Conservation (phyloP, 2,329 filamentous ascomycete species). For the Pestalotiopsis sp. region DNA sequence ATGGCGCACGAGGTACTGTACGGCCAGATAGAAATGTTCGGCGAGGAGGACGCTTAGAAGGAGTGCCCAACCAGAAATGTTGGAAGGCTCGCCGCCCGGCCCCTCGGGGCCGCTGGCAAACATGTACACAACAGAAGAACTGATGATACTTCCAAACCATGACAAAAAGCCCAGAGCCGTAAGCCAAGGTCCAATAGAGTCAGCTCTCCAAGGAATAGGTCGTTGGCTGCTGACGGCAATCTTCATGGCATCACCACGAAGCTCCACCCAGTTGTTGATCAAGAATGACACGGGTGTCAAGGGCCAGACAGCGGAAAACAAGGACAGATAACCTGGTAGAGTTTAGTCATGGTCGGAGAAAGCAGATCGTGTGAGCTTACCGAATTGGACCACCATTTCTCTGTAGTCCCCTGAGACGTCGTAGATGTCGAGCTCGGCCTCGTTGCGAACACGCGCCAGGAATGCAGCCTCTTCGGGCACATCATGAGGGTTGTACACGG, state of each 20-base stretch:
- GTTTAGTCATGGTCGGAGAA: slow-evolving; percentile 10
- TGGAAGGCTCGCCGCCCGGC: slow-evolving; percentile 65
- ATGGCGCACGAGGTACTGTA: slow-evolving; percentile 71
- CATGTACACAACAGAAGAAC: slow-evolving; percentile 84
- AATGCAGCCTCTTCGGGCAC: slow-evolving; percentile 78
- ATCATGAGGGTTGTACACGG: slow-evolving; percentile 53
- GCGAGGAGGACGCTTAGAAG: slow-evolving; percentile 81
- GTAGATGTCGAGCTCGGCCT: slow-evolving; percentile 81
- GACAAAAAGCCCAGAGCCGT: slow-evolving; percentile 85
- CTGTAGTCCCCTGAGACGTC: slow-evolving; percentile 89
- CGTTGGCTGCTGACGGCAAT: slow-evolving; percentile 88
- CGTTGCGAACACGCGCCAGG: slow-evolving; percentile 76
- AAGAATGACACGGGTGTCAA: slow-evolving; percentile 88
- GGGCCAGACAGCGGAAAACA: slow-evolving; percentile 95
- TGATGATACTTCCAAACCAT: slow-evolving; percentile 89
- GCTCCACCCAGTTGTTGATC: slow-evolving; percentile 94
- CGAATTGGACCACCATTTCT: slow-evolving; percentile 88
- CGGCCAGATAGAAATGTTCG: slow-evolving; percentile 86
- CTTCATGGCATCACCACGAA: slow-evolving; percentile 91
- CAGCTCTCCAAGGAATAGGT: slow-evolving; percentile 85
- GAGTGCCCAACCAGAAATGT: slow-evolving; percentile 78
- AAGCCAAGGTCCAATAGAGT: slow-evolving; percentile 94
- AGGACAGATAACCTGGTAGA: slow-evolving; percentile 73
- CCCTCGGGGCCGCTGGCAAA: slow-evolving; percentile 73
- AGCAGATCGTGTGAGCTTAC: slow-evolving; percentile 34